These are phyloP conservation scores for Cryphonectria radicalis DNA, from an alignment of 2,329 filamentous ascomycete genomes.

Conservation along the genomic window DNA sequence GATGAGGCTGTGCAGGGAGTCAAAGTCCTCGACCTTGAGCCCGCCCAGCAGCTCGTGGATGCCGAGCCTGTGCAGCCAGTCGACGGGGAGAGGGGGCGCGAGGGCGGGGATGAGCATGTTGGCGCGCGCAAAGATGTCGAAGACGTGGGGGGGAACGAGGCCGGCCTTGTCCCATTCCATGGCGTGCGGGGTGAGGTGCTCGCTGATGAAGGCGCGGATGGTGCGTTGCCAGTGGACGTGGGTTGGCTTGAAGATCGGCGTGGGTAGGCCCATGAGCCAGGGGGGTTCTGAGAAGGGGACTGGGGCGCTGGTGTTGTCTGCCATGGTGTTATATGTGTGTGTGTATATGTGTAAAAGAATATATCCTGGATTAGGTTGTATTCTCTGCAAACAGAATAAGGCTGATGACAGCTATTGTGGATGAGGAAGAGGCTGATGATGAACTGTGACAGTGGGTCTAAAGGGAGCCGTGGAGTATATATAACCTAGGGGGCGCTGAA, in stretches of 20 bases:
- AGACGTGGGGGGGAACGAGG: constrained; percentile 66
- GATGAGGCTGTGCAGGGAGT: constrained; percentile 72
- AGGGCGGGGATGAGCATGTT: constrained; percentile 75
- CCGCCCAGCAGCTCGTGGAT: constrained; percentile 69
- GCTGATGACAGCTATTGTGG: background rate
- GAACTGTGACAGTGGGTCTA: background rate
- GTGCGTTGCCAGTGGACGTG: constrained; percentile 70
- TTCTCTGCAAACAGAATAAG: background rate
- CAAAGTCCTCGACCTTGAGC: constrained; percentile 73
- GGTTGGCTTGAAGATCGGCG: constrained; percentile 70
- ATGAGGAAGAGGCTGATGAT: background rate
- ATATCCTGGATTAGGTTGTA: background rate
- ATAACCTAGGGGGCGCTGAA: background rate
- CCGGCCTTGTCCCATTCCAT: constrained; percentile 73
- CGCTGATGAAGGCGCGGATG: constrained; percentile 67
- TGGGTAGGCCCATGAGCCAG: constrained; percentile 71
- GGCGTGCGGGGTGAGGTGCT: constrained; percentile 65
- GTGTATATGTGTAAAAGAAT: background rate
- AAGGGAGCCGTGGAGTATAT: background rate
- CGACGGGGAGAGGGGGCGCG: constrained; percentile 69
- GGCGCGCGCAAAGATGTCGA: constrained; percentile 63
- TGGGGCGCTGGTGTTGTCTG: constrained; percentile 2
- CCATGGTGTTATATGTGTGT: background rate
- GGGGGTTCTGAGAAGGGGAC: constrained; percentile 76
- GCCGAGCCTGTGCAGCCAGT: constrained; percentile 67